Evolutionary conservation across 106 monocot genomes (phyloP), one percentile per base, ranked within the genome.

Genomic region (Gastrodia elata): DNA sequence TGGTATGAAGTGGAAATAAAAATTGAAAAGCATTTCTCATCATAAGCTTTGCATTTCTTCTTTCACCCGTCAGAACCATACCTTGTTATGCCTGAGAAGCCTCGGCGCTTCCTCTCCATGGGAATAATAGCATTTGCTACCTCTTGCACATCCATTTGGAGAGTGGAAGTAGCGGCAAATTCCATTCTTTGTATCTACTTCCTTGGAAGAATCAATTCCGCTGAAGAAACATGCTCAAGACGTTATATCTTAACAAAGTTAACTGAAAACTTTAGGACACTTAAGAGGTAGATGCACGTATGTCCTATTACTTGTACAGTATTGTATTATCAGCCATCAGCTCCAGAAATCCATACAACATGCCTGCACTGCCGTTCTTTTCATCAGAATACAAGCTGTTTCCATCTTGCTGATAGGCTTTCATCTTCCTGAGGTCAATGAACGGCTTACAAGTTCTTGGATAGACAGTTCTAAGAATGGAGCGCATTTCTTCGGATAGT

Each of bases 401-500:
- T 20, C n/a, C 37, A 67, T 67, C 67, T 67, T 67, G 37, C 36
- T 6, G 34, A 35, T 18, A 37, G 37, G 10, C 61, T 32, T 49
- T 39, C 27, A 11, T 35, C 22, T 34, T 33, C 24, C 6, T 40
- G 44, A 39, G 46, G 46, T 11, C 46, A 30, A 5, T 16, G 5
- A 38, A 28, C 22, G 28, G 25, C 77, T 79, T 68, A 80, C 80
- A 59, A 16, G 37, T 38, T 40, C 24, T 40, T 10, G 40, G 32
- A 26, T 70, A 74, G 3, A 68, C 27, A 2, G 74, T 80, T 32
- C 61, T 61, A 41, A 82, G 77, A 67, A 82, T 70, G 55, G 71
- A 44, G 11, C 70, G 82, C 74, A 82, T 78, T n/a, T 82, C 78
- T 25, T 78, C 74, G 38, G 82, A 78, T 64, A 27, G 74, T 40